Base-by-base conservation (phyloP, 164 flowering plant genomes). In the Malania oleifera region DNA sequence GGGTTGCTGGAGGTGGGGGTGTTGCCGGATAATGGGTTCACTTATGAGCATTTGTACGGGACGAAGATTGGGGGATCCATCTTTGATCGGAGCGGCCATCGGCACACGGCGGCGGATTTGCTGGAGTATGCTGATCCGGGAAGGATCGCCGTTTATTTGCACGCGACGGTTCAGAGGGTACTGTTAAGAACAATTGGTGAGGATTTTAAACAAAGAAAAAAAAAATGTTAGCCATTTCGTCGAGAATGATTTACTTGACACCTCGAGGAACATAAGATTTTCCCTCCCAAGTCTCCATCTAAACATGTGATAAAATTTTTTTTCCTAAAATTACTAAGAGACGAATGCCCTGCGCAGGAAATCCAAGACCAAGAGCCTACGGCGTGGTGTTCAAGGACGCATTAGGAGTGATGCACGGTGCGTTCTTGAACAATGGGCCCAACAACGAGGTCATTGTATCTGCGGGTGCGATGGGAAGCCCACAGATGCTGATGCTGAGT, bases 71-170 rank as follows among this genome's bases (percentile, higher is more conserved):
- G 96, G 5, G 98, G 95, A 0, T 71, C 81, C 10, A 89, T 87
- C 0, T 92, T 89, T 37, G 98, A 89, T 63, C 13, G n/a, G 4
- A 44, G 73, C 0, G 93, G 91, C 0, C 72, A 73, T 13, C 59
- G 98, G 54, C 96, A 87, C 66, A 80, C 88, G 0, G 89, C 96
- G 1, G 98, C 98, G 0, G 89, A 92, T 71, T 54, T 92, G 61
- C 65, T 92, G 2, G 75, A 78, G 71, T 79, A 81, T 63, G 96
- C 91, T 0, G 62, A 89, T 54, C 83, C 91, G 0, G 51, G 6
- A 0, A 63, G 66, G 6, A 74, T 85, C 47, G 70, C 59, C 0
- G 84, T 89, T 43, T 71, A 71, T 41, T 60, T 91, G 22, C 74
- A 78, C 66, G 96, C 95, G 0, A 71, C 85, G 0, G 96, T 79